A percentile compares a stretch with the other conserved stretches of the same genome.
phyloP scores from a whole-genome alignment of 208 protist genomes.

The Phytomonas sp. region DNA sequence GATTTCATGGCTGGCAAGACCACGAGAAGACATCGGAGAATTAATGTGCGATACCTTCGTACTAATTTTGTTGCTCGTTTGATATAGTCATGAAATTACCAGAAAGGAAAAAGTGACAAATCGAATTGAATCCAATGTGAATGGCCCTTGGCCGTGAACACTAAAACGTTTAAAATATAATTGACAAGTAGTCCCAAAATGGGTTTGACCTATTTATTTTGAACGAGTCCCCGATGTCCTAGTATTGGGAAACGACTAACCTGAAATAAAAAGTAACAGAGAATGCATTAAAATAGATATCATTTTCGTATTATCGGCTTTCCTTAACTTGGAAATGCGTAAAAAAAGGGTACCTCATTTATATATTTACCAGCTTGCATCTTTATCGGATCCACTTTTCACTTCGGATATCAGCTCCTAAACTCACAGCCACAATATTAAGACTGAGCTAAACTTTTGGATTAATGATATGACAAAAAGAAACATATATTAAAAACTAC shows the following conservation, averaged over 20 bases:
- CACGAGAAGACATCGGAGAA: conserved; percentile 32
- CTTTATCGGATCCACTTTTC: background rate
- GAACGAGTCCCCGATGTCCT: background rate
- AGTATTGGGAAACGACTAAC: conserved; percentile 12
- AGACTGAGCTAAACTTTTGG: background rate
- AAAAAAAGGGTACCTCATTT: background rate
- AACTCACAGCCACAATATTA: background rate
- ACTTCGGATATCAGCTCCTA: background rate
- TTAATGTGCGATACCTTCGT: background rate
- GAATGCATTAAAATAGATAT: background rate
- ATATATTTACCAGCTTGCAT: background rate
- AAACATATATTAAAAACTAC: background rate
- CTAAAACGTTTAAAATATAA: background rate
- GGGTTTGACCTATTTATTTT: background rate
- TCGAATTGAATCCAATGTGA: background rate
- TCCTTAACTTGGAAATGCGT: no score
- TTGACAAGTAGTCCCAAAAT: background rate
- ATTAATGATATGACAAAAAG: background rate
- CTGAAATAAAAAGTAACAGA: conserved; percentile 15
- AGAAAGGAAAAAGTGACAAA: conserved; percentile 13
- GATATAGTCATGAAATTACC: background rate
- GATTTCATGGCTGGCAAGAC: conserved; percentile 36
- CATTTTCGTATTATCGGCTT: no score
- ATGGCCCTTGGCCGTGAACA: background rate
- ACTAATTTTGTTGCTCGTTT: background rate